Evolutionary conservation across 1,139 yeast species (phyloP), one percentile per base, ranked within the genome.

Genomic region (Saccharomyces hybrid): DNA sequence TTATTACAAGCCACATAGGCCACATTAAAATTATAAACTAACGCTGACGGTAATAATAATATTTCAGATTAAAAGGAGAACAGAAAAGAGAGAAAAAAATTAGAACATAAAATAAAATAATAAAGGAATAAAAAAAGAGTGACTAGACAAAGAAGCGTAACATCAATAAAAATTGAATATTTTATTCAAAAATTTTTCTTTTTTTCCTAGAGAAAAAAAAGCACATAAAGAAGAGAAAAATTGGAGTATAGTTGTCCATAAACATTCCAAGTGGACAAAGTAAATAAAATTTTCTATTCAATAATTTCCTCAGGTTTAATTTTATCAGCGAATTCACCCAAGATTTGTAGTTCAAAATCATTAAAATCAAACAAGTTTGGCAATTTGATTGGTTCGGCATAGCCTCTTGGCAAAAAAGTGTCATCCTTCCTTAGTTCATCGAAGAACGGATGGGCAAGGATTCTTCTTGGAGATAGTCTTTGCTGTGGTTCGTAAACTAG

Each of bases 401-500:
- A 68, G 13, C 74, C 76, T 66, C 87, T 73, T 47, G 88, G 87
- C 65, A 76, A 79, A 70, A 85, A 85, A 52, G 79, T 78, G 47
- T 74, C 72, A 52, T 75, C 78, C 41, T 72, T 72, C 70, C 84
- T 83, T 61, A 85, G 74, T 61, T 85, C 88, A 62, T 83, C 80
- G 67, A 85, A 86, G 66, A 85, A 86, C 28, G 81, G 81, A 71
- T 85, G 91, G 1, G 85, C 81, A 73, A 86, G 73, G 6, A 86
- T 84, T 56, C 81, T 73, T 64, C 82, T 76, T 53, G 93, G 89
- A 54, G 82, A 77, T 51, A 84, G 77, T 71, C 95, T 79, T 51
- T 73, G 70, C 53, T 80, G 84, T 29, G 95, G 95, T 61, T 84
- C 88, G 68, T 86, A 86, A 11, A 84, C 88, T 60, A 86, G 75